Base-by-base conservation (phyloP, 129 eudicot species). In the Arctium minus region DNA sequence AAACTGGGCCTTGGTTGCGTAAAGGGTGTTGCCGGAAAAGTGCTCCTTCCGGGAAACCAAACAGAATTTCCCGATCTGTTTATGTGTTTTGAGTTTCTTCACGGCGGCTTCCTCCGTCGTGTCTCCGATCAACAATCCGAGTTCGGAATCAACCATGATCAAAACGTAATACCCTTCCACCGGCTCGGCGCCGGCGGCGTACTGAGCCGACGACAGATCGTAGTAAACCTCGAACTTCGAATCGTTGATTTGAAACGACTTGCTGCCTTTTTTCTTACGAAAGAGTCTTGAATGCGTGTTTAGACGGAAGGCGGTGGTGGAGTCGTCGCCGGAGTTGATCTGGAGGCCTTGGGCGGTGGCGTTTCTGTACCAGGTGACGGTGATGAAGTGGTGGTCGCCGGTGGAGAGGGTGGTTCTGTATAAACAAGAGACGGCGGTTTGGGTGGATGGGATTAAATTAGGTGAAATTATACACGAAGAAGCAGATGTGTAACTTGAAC, bases 311-410 rank as follows among this genome's bases (percentile, higher is more conserved):
- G 87, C 78, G 6, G 80, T 70, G 0, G 89, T n/a, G 18, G 90
- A 75, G 48, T 86, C 87, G 36, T 82, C 88, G 38, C 88, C 94
- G 83, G 95, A 87, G 78, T 40, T 73, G 78, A 96, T 90, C 78
- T 60, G 92, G 5, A 93, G 90, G 78, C 93, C 95, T 72, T 96
- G 99, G 15, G 87, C 79, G 29, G 88, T 35, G 65, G 71, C 76
- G 89, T 73, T 93, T 15, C 88, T 89, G 90, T 85, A 81, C 99
- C 99, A 96, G 29, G 97, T 89, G 73, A 93, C 90, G 27, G 95
- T 88, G 84, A 89, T 87, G 38, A 84, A 40, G 60, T 86, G 85
- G 67, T 88, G 89, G 35, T 85, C 76, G 8, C 85, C 81, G 70
- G 85, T 79, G 72, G 93, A 83, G 71, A 93, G 91, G 36, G 76